Evolutionary conservation across 208 protist genomes (phyloP), one percentile per base, ranked within the genome.

Genomic region (Herpetomonas samuelpessoai): DNA sequence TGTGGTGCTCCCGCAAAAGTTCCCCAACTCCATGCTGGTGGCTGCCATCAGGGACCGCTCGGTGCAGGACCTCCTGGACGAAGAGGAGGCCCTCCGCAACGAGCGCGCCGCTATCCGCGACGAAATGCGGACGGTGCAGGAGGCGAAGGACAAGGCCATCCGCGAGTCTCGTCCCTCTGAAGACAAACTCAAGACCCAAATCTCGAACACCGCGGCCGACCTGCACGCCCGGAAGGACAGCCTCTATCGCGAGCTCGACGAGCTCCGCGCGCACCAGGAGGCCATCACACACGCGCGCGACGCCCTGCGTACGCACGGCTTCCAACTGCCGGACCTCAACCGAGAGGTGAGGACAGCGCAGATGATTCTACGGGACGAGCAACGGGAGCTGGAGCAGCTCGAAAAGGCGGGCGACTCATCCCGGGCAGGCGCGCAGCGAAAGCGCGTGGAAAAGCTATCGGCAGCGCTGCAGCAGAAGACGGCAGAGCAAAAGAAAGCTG

Each of bases 21-120:
- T 78, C 6, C 70, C 62, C 7, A 26, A 38, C 28, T 86, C 74
- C 0, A 66, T 67, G 60, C 61, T 76, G 47, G 29, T 79, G 18
- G 52, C 57, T 28, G 58, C 58, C 6, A 65, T 81, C 50, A n/a
- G 51, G 18, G 68, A 77, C 25, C 25, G 16, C 16, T 7, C 18
- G 19, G 38, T 69, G 25, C 60, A 45, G 1, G 29, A 0, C 0
- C 48, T 72, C 0, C 26, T 88, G 0, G 21, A 35, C 14, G 71
- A 82, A 24, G 68, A 74, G 27, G 27, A 64, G 46, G 28, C 16
- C 7, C 68, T 88, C 19, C 74, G 66, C n/a, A 56, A 46, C 9
- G 45, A 71, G 53, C 57, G 50, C 19, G 0, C 3, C 0, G 31
- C 12, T 0, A 27, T 76, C 7, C 65, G 56, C 16, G 68, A 69